These are phyloP conservation scores for Botrytis sinoallii DNA, from an alignment of 2,329 filamentous ascomycete genomes.

Conservation along the genomic window DNA sequence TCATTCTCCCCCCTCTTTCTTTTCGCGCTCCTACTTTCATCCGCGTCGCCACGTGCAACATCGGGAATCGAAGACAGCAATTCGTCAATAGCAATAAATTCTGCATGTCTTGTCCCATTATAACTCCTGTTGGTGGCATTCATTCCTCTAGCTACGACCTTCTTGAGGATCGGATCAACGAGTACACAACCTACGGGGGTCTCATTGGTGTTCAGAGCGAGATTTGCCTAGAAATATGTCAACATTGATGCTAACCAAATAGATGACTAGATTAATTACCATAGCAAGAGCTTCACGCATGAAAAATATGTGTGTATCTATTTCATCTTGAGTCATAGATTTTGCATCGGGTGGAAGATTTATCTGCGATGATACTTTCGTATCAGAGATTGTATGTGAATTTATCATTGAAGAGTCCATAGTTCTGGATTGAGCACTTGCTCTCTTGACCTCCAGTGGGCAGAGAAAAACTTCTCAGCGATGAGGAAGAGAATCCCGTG, in stretches of 20 bases:
- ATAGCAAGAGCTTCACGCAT: conserved; percentile 85
- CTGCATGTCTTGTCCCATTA: conserved; percentile 90
- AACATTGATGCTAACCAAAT: not conserved
- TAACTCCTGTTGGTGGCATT: conserved; percentile 93
- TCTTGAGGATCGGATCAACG: conserved; percentile 63
- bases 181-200: conserved; percentile 96
- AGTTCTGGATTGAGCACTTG: not conserved
- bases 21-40: conserved; percentile 26
- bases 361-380: not conserved
- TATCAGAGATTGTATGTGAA: not conserved
- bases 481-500: not conserved
- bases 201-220: conserved; percentile 81
- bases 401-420: not conserved
- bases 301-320: conserved; percentile 53
- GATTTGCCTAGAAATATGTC: conserved; percentile 62
- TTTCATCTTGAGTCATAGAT: conserved; percentile 24
- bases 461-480: not conserved
- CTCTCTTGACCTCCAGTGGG: not conserved
- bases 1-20: not conserved
- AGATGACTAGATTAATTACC: conserved; percentile 48
- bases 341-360: conserved; percentile 11
- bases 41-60: not conserved
- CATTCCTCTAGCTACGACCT: conserved; percentile 83
- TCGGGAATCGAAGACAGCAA: conserved; percentile 54
- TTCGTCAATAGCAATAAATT: conserved; percentile 80